Conservation (phyloP, 768 basidiomycete species). For the Calocybe indica region DNA sequence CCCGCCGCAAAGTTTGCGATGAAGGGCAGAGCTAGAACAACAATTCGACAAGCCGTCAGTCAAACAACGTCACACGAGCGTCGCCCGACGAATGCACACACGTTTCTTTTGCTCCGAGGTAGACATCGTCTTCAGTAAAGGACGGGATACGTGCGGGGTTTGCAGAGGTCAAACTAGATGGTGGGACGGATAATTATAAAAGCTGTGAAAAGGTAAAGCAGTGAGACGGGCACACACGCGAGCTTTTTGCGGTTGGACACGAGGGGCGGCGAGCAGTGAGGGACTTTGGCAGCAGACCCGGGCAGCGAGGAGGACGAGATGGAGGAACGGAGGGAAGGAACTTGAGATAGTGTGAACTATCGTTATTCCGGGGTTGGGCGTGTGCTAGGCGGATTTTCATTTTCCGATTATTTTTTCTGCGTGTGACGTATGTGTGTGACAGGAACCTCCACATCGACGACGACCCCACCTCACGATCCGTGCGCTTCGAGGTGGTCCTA, state of each 20-base stretch:
- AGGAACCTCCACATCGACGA: conserved; percentile 13
- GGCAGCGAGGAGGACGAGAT: too few relatives aligned
- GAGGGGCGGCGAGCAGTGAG: too few relatives aligned
- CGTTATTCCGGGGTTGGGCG: too few relatives aligned
- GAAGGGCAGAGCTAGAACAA: conserved; percentile 67
- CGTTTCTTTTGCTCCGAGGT: conserved; percentile 26
- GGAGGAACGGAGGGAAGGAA: too few relatives aligned
- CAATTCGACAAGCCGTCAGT: not conserved
- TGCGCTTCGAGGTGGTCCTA: conserved; percentile 4
- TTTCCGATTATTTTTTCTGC: not conserved
- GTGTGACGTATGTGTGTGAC: conserved; percentile 9
- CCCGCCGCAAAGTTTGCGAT: conserved; percentile 90
- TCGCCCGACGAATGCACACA: conserved; percentile 9
- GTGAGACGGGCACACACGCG: too few relatives aligned
- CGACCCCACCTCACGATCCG: conserved; percentile 14
- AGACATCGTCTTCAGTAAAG: conserved; percentile 9
- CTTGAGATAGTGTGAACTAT: too few relatives aligned
- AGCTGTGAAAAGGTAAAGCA: too few relatives aligned
- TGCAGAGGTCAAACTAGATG: too few relatives aligned
- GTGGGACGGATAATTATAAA: too few relatives aligned
- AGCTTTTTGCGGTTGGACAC: too few relatives aligned
- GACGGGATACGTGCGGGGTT: not conserved
- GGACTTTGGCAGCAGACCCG: too few relatives aligned
- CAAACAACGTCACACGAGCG: not conserved
- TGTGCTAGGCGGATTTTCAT: too few relatives aligned